Evolutionary conservation across 495 filamentous ascomycete genomes (phyloP).

Genomic region (Penicillium pulvis): DNA sequence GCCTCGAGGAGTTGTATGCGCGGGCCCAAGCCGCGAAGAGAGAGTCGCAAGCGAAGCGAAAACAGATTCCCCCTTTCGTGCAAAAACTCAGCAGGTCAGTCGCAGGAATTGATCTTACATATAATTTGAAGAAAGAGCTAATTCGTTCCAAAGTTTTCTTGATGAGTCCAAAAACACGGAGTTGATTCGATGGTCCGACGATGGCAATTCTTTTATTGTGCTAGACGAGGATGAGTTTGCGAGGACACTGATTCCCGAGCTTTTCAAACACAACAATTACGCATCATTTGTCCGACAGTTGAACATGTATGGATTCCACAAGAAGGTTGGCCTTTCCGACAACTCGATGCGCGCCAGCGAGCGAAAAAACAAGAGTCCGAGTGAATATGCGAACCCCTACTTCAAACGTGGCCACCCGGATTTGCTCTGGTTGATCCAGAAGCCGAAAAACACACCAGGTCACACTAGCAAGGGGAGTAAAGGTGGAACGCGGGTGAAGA

Average conservation of each 20-base stretch:
- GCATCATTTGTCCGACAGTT: constrained; percentile 97
- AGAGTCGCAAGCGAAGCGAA: constrained; percentile 81
- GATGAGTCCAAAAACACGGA: constrained; percentile 90
- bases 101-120: background rate
- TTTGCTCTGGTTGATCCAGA: constrained; percentile 95
- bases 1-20: constrained; percentile 74
- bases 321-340: constrained; percentile 94
- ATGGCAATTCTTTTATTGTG: constrained; percentile 94
- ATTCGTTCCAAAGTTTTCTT: constrained; percentile 68
- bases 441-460: constrained; percentile 72
- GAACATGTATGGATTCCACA: constrained; percentile 99
- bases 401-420: constrained; percentile 93
- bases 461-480: constrained; percentile 53
- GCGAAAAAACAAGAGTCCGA: constrained; percentile 93
- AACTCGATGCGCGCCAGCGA: constrained; percentile 98
- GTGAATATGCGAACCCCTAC: constrained; percentile 95
- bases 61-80: constrained; percentile 96
- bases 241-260: constrained; percentile 91
- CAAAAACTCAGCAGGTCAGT: constrained; percentile 95
- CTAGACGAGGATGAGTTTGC: constrained; percentile 98
- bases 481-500: constrained; percentile 58
- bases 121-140: constrained; percentile 15
- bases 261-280: constrained; percentile 99
- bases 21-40: constrained; percentile 74
- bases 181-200: constrained; percentile 95